Percentiles rank a stretch among this genome's conserved stretches.
Evolutionary conservation across 1,284 basidiomycete genomes (phyloP).

Genomic region (Tilletia walkeri): DNA sequence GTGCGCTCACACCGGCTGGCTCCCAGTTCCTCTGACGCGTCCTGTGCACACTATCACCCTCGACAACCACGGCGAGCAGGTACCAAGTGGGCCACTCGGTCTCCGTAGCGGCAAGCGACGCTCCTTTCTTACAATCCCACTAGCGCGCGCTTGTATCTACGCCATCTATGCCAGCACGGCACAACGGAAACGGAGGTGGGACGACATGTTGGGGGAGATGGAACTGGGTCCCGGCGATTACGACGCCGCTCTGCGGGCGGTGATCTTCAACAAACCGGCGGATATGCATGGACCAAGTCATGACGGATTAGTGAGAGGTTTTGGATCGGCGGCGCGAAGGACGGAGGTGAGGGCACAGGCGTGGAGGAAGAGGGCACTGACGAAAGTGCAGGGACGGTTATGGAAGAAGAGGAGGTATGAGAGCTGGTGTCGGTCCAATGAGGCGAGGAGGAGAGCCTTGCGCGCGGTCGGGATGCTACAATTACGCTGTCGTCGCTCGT

Average conservation of each 20-base stretch:
- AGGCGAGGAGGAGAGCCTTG: too few species aligned
- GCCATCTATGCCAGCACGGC: neutral
- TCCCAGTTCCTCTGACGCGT: neutral
- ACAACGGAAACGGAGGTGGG: neutral
- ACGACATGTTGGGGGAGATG: neutral
- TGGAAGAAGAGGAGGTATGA: too few species aligned
- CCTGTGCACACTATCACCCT: neutral
- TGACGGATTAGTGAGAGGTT: too few species aligned
- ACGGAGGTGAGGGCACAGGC: too few species aligned
- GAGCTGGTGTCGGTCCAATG: too few species aligned
- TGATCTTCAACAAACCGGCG: too few species aligned
- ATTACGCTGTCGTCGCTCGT: too few species aligned
- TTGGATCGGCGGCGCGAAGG: neutral
- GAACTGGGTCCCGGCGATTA: neutral
- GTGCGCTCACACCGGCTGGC: neutral
- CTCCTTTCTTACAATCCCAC: neutral
- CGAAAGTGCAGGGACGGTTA: too few species aligned
- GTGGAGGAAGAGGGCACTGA: too few species aligned
- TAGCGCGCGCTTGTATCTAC: slow-evolving; percentile 2
- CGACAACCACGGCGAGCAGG: neutral
- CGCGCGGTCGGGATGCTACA: too few species aligned
- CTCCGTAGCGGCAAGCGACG: neutral
- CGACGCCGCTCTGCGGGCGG: neutral
- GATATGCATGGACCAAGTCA: neutral
- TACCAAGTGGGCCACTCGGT: neutral